phyloP scores from a whole-genome alignment of 2,329 filamentous ascomycete species.

The Macrophomina pseudophaseolina region DNA sequence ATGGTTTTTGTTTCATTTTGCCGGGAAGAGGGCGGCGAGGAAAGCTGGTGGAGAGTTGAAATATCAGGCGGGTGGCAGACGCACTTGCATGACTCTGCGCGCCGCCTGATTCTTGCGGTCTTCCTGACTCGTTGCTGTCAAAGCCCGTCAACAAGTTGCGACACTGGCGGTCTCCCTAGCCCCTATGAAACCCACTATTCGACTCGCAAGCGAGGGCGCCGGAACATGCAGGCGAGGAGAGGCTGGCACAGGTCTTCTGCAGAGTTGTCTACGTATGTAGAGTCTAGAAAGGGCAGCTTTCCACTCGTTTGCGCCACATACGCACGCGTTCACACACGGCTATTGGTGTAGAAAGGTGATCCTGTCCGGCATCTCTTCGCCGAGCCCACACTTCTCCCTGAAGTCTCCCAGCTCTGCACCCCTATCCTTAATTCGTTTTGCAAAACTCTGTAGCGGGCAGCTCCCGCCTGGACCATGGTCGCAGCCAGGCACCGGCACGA shows the following conservation, averaged over 20 bases:
- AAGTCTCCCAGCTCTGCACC: conserved; percentile 55
- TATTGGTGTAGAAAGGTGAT: conserved; percentile 58
- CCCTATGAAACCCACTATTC: conserved; percentile 14
- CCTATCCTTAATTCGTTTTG: conserved; percentile 45
- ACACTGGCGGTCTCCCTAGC: conserved; percentile 18
- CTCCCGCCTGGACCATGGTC: conserved; percentile 53
- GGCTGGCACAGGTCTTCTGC: conserved; percentile 3
- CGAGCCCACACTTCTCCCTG: conserved; percentile 54
- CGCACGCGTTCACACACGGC: conserved; percentile 26
- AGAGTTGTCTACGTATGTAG: neutral
- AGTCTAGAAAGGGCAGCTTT: neutral
- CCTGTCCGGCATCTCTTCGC: conserved; percentile 44
- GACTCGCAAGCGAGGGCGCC: conserved; percentile 11
- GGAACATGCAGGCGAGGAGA: conserved; percentile 16
- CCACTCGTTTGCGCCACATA: neutral
- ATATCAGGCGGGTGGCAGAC: neutral
- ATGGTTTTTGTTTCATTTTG: conserved; percentile 2
- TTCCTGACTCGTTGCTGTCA: conserved; percentile 11
- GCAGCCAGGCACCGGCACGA: conserved; percentile 57
- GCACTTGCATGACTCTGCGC: conserved; percentile 12
- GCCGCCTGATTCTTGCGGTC: neutral
- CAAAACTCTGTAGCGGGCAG: conserved; percentile 55
- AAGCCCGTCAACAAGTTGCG: conserved; percentile 6
- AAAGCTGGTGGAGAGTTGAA: neutral
- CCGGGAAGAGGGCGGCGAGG: neutral